Percentiles rank a stretch among this genome's conserved stretches.
Evolutionary conservation across 1,284 basidiomycete species (phyloP).

Genomic region (Pterulicium gracile): DNA sequence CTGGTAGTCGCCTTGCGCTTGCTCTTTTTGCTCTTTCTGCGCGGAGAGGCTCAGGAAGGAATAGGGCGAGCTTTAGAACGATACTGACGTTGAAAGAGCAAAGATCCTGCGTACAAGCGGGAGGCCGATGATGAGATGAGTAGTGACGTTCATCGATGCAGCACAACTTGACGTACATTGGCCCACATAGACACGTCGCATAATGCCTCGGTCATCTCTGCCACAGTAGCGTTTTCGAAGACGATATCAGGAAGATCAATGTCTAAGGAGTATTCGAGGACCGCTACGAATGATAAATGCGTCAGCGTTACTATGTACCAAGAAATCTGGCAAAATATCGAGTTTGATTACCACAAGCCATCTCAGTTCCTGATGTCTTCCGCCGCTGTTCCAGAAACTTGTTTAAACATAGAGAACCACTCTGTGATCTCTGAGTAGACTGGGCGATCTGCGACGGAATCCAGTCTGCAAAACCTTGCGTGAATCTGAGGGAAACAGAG

Average conservation of each 20-base stretch:
- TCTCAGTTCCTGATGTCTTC: neutral
- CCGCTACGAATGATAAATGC: neutral
- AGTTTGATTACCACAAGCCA: neutral
- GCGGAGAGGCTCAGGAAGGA: neutral
- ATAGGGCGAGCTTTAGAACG: neutral
- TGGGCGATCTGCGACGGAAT: neutral
- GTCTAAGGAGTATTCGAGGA: neutral
- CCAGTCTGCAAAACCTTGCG: neutral
- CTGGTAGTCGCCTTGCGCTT: slow-evolving; percentile 2
- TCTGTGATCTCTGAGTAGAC: neutral
- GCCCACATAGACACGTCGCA: neutral
- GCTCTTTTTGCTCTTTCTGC: neutral
- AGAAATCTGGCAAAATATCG: neutral
- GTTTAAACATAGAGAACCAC: neutral
- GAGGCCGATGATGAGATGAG: neutral
- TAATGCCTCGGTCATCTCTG: neutral
- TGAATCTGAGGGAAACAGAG: no score
- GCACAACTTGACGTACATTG: neutral
- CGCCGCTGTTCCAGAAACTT: neutral
- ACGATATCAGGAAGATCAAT: neutral
- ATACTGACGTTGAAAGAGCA: neutral
- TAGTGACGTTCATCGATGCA: neutral
- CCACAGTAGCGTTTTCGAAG: neutral
- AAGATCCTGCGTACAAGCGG: neutral
- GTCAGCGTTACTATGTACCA: neutral